A percentile compares a stretch with the other conserved stretches of the same genome.
These are phyloP conservation scores for Discostella pseudostelligera DNA, from an alignment of 108 stramenopile genomes.

Conservation along the genomic window DNA sequence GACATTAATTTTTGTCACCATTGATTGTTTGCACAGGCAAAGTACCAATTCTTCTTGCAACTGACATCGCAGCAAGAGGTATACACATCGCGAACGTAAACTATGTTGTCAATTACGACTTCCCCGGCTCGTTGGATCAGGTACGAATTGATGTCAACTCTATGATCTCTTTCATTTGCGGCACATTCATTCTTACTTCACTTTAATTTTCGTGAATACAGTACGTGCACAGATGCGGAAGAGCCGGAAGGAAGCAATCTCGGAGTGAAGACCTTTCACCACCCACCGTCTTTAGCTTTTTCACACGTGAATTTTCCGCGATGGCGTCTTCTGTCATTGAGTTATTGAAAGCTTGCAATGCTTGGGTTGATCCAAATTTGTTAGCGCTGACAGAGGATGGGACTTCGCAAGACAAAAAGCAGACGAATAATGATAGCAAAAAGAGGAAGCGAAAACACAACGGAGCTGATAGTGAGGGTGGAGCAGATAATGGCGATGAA, in stretches of 20 bases:
- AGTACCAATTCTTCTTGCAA: conserved; percentile 84
- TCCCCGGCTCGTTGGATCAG: conserved; percentile 84
- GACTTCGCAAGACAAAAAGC: conserved; percentile 1
- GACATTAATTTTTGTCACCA: background rate
- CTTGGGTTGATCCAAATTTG: conserved; percentile 80
- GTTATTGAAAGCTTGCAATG: conserved; percentile 53
- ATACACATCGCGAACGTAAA: conserved; percentile 87
- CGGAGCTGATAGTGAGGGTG: conserved; percentile 8
- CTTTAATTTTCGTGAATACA: conserved; percentile 3
- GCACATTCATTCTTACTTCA: conserved; percentile 5
- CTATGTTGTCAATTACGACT: conserved; percentile 94
- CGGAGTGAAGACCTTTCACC: conserved; percentile 21
- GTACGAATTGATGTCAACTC: conserved; percentile 1
- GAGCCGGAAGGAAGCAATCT: conserved; percentile 52
- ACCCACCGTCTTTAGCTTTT: conserved; percentile 67
- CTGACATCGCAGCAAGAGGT: conserved; percentile 96
- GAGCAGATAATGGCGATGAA: conserved; percentile 19
- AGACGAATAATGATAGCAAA: background rate
- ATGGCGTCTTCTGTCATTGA: conserved; percentile 66
- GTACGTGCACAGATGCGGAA: conserved; percentile 78
- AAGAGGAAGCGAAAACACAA: conserved; percentile 21
- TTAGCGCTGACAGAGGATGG: conserved; percentile 31
- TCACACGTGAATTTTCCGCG: conserved; percentile 64
- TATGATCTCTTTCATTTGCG: background rate
- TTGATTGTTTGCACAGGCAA: conserved; percentile 40